A percentile compares a stretch with the other conserved stretches of the same genome.
Evolutionary conservation across 2,329 filamentous ascomycete genomes (phyloP).

Genomic region (Penicillium sp.): DNA sequence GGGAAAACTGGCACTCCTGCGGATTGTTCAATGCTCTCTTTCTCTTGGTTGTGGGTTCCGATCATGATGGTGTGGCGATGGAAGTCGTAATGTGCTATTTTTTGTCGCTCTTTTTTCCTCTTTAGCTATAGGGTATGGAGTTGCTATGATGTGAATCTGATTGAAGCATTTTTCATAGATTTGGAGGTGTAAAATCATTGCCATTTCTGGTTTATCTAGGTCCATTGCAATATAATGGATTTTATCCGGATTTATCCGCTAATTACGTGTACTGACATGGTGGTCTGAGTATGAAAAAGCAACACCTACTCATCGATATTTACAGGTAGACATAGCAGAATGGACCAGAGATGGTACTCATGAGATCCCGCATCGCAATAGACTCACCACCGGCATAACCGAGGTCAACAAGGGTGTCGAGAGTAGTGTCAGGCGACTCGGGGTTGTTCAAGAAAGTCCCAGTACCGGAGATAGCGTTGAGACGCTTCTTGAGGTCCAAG

Average conservation of each 20-base stretch:
- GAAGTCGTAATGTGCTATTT: neutral
- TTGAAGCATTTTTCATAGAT: no score
- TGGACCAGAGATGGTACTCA: slow-evolving; percentile 46
- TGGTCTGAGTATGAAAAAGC: neutral
- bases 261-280: neutral
- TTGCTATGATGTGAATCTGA: neutral
- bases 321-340: slow-evolving; percentile 50
- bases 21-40: neutral
- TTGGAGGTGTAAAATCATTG: neutral
- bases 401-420: slow-evolving; percentile 46
- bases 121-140: neutral
- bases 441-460: slow-evolving; percentile 47
- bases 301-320: neutral
- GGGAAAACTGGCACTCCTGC: neutral
- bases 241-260: neutral
- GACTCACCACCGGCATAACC: slow-evolving; percentile 36
- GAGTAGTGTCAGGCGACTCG: slow-evolving; percentile 45
- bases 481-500: slow-evolving; percentile 39
- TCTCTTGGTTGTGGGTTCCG: slow-evolving; percentile 5
- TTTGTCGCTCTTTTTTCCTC: neutral
- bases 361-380: slow-evolving; percentile 40
- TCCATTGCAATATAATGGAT: neutral
- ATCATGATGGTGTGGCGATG: slow-evolving; percentile 6
- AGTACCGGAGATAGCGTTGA: slow-evolving; percentile 43
- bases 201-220: no score